These are phyloP conservation scores for Pseudogymnoascus pannorum DNA, from an alignment of 2,329 filamentous ascomycete genomes.

Conservation along the genomic window DNA sequence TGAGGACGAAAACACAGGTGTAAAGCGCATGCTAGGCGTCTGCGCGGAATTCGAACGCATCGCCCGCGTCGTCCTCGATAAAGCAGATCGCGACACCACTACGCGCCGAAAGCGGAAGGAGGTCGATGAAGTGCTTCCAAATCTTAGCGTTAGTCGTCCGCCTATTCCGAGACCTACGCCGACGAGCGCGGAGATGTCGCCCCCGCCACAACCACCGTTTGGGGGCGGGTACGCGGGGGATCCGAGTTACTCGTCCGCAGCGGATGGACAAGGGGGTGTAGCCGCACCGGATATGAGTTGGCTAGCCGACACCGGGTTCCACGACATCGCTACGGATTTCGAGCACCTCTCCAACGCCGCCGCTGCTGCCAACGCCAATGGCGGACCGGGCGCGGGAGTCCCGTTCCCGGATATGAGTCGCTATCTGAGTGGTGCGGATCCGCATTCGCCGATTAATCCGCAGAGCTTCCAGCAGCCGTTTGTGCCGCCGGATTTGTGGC, in stretches of 20 bases:
- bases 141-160: not conserved
- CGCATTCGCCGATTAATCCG: constrained; percentile 16
- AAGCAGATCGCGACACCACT: constrained; percentile 69
- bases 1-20: constrained; percentile 82
- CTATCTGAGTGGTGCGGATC: not conserved
- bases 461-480: constrained; percentile 71
- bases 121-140: constrained; percentile 35
- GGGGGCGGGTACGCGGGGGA: too few relatives aligned
- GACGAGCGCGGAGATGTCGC: not conserved
- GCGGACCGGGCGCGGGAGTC: not conserved
- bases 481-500: constrained; percentile 87
- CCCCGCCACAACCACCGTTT: too few relatives aligned
- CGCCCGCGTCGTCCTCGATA: constrained; percentile 82
- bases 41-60: constrained; percentile 97
- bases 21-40: constrained; percentile 87
- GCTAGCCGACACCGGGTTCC: not conserved
- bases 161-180: not conserved
- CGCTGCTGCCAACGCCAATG: not conserved
- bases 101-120: constrained; percentile 75
- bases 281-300: not conserved
- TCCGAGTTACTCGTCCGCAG: not conserved
- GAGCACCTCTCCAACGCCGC: not conserved
- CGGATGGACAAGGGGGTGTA: not conserved
- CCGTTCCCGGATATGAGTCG: not conserved
- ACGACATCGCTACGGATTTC: not conserved